Evolutionary conservation across 2,329 filamentous ascomycete genomes (phyloP), one percentile per base, ranked within the genome.

Genomic region (Monosporascus sp.): DNA sequence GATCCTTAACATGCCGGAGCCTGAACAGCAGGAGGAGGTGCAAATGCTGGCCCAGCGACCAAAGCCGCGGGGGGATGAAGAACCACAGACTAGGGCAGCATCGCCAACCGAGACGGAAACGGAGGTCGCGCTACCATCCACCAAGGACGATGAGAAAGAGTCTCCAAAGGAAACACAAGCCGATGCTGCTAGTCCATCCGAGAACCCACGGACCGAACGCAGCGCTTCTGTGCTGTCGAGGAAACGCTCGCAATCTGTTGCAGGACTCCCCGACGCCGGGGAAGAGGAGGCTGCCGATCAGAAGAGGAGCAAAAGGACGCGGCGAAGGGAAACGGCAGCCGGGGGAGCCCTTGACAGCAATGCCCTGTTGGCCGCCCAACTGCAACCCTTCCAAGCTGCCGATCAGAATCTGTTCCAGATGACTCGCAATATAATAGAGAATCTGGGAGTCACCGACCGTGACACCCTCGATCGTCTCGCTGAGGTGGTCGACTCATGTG

Each of bases 231-330:
- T 72, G 6, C 67, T 73, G 14, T 78, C 76, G 0, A 75, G 82
- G 49, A 86, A 86, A 63, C 75, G 84, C 49, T 86, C 84, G 2
- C 83, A 86, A 55, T 87, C 84, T 11, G 70, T 72, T 31, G 84
- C 84, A 5, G 83, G 83, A 3, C 67, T 87, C 17, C 74, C 74
- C 0, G 83, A 86, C 3, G 73, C 68, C 0, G 73, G 64, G 1
- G 81, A 84, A 7, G 83, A 86, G 50, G 83, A 86, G 37, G 76
- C 74, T 24, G 73, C 72, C 2, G 75, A 80, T 11, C 79, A 81
- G 51, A 87, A 86, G 62, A 74, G 84, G 53, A 87, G 84, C 67
- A 88, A 88, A 63, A 74, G 85, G 49, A 84, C 84, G 31, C 77
- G 85, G 46, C 78, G 82, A 18, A 76, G 85, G 51, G 84, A 86